These are phyloP conservation scores for Sporopachydermia quercuum DNA, from an alignment of 805 yeast species.

Conservation along the genomic window DNA sequence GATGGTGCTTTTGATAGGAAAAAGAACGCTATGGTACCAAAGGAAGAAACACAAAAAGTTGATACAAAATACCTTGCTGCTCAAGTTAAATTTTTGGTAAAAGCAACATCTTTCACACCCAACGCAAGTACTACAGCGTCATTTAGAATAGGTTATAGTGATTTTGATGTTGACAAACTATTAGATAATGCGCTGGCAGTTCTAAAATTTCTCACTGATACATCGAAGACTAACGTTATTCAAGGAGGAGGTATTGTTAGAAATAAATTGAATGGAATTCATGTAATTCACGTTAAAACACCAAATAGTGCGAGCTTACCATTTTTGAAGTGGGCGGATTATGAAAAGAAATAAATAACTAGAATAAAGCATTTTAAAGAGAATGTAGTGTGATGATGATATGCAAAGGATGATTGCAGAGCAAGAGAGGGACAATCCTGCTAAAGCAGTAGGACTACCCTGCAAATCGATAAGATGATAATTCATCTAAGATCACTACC, in stretches of 20 bases:
- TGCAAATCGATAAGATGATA: too few species aligned
- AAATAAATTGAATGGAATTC: constrained; percentile 29
- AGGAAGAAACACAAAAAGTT: constrained; percentile 40
- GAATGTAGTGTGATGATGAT: too few species aligned
- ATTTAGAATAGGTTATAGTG: constrained; percentile 42
- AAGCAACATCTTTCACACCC: constrained; percentile 48
- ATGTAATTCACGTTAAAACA: constrained; percentile 45
- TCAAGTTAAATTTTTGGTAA: constrained; percentile 51
- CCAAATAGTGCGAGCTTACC: constrained; percentile 56
- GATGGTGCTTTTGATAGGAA: constrained; percentile 14
- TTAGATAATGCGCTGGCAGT: constrained; percentile 39
- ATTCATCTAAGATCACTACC: too few species aligned
- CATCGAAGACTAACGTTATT: constrained; percentile 33
- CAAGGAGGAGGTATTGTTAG: constrained; percentile 30
- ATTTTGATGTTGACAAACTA: constrained; percentile 27
- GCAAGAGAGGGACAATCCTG: too few species aligned
- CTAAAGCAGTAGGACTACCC: too few species aligned
- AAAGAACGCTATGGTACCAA: constrained; percentile 21
- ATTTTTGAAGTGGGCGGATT: not conserved
- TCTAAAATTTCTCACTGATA: constrained; percentile 30
- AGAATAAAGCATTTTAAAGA: too few species aligned
- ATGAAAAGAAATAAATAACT: too few species aligned
- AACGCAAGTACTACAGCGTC: constrained; percentile 46
- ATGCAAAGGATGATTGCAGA: too few species aligned
- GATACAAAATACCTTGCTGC: constrained; percentile 49